Evolutionary conservation across 2,329 filamentous ascomycete genomes (phyloP), one percentile per base, ranked within the genome.

Genomic region (Aciculosporium take): DNA sequence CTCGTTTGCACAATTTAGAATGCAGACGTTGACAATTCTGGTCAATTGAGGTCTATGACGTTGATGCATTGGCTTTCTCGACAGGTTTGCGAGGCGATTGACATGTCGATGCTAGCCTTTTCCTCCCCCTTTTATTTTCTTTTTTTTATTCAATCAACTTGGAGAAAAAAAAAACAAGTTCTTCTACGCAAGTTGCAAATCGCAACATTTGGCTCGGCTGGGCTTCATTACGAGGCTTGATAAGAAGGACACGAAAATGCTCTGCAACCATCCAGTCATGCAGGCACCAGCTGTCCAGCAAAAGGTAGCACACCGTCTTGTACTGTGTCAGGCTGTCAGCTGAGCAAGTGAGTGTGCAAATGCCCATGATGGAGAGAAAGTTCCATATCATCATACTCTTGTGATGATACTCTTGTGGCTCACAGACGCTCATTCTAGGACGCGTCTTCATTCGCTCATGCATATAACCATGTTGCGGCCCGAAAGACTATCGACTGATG

Each of bases 271-370:
- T 29, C 20, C 24, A 31, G 17, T 18, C 24, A 34, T 42, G 41
- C 41, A 42, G 35, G 41, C 41, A 42, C 36, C 15, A 32, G 40
- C 40, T 42, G 20, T 23, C 28, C 12, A 15, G 20, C 40, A 20
- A 27, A 41, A 35, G n/a, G 40, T 37, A 15, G 25, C 40, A 37
- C 33, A 23, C 13, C 39, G 15, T 35, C 17, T 40, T 29, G 39
- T 35, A 23, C 17, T 6, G 18, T 28, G 23, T 34, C 31, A 21
- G 23, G 5, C 31, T 35, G 24, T 7, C 21, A 41, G n/a, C 30
- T 30, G 31, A 37, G 15, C 5, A 10, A 10, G 7, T n/a, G n/a
- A n/a, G n/a, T n/a, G n/a, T n/a, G n/a, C n/a, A 30, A 41, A 24
- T 41, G 33, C n/a, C n/a, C n/a, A n/a, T n/a, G n/a, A n/a, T n/a